Base-by-base conservation (phyloP, 169 alveolate genomes). In the Babesia ovis region DNA sequence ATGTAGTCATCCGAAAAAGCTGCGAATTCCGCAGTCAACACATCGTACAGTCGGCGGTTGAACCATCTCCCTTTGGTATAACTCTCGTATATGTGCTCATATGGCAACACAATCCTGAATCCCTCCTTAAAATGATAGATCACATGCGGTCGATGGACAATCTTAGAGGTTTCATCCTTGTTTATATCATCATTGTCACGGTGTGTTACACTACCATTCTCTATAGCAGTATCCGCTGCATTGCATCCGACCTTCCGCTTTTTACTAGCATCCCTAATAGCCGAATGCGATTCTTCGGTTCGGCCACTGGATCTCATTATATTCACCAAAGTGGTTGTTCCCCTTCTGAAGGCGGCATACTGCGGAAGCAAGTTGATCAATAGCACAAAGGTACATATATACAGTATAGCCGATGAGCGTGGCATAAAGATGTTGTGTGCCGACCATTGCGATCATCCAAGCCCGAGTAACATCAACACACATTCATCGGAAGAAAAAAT, bases 21-120 rank as follows among this genome's bases (percentile, higher is more conserved):
- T 48, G 91, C 84, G 57, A 89, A 89, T 58, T 89, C 93, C 16
- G 82, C 54, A 29, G 72, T 18, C 37, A 89, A 6, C 2, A 89
- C 88, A 32, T 89, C 90, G 29, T 59, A 56, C 46, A 89, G 56
- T 23, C 64, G 55, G 58, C 77, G 79, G 1, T 90, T 91, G 20
- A 84, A 46, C 93, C 93, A 89, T 70, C 93, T 56, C 45, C 82
- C 83, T 29, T 89, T 89, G 18, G 90, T 55, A 54, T 23, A 82
- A 23, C 83, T 59, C 68, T 82, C 73, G 67, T 84, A 89, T 1
- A 86, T 85, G 35, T 81, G 76, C 22, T 76, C 77, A 59, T 89
- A 89, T 6, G 93, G 93, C 25, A 83, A 43, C 22, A 89, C 93
- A 60, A 89, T 64, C 34, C 93, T 48, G 57, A 77, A 79, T 22